Percentiles rank a stretch among this genome's conserved stretches.
Evolutionary conservation across 257 asterid species (phyloP).

Genomic region (Plantago ovata): DNA sequence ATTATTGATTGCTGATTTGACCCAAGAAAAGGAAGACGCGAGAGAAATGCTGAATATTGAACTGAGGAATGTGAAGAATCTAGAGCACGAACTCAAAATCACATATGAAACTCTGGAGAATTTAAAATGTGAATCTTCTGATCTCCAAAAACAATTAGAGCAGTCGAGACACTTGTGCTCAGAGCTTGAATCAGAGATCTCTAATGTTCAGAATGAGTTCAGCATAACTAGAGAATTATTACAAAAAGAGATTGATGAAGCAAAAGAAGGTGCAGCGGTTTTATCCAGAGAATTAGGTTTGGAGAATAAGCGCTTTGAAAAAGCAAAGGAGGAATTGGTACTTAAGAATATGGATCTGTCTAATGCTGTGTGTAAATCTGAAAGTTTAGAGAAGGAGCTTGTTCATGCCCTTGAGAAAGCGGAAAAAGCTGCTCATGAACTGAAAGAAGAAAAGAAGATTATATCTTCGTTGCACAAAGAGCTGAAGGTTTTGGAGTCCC

Average conservation of each 20-base stretch:
- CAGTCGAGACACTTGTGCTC: slow-evolving; percentile 45
- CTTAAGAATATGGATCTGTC: slow-evolving; percentile 40
- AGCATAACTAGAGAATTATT: slow-evolving; percentile 44
- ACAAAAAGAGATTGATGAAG: slow-evolving; percentile 40
- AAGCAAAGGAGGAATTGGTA: slow-evolving; percentile 46
- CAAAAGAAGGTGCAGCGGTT: slow-evolving; percentile 27
- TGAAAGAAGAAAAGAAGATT: slow-evolving; percentile 43
- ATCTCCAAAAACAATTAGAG: slow-evolving; percentile 44
- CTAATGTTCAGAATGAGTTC: slow-evolving; percentile 39
- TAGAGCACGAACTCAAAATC: slow-evolving; percentile 43
- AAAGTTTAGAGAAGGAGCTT: slow-evolving; percentile 52
- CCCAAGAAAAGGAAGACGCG: slow-evolving; percentile 45
- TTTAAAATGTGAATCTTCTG: slow-evolving; percentile 51
- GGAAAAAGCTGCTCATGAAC: slow-evolving; percentile 36
- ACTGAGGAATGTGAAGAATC: slow-evolving; percentile 31
- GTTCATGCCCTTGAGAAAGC: slow-evolving; percentile 38
- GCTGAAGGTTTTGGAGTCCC: slow-evolving; percentile 40
- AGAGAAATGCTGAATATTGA: slow-evolving; percentile 40
- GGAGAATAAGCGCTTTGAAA: slow-evolving; percentile 36
- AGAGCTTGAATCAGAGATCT: slow-evolving; percentile 50
- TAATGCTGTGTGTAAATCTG: slow-evolving; percentile 32
- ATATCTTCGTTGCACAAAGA: slow-evolving; percentile 42
- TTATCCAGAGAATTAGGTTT: slow-evolving; percentile 45
- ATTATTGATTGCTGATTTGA: slow-evolving; percentile 37
- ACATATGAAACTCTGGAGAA: slow-evolving; percentile 38